Percentiles rank a stretch among this genome's conserved stretches.
Evolutionary conservation across 495 filamentous ascomycete genomes (phyloP).

Genomic region (Talaromyces stipitatus): DNA sequence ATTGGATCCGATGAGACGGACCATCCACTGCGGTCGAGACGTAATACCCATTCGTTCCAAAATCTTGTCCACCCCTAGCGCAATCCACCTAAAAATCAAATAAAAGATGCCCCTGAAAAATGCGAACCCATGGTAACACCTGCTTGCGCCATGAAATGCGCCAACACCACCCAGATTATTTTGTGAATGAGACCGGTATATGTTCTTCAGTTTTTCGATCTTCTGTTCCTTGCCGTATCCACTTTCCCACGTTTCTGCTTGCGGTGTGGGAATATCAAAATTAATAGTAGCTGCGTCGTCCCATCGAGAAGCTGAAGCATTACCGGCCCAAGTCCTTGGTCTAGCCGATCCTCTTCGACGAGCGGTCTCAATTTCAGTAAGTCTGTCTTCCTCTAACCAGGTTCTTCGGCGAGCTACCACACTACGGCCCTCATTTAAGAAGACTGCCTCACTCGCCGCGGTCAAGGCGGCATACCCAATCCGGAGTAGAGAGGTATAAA

Average conservation of each 20-base stretch:
- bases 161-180: constrained; percentile 60
- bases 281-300: constrained; percentile 21
- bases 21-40: constrained; percentile 55
- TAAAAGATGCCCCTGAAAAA: constrained; percentile 67
- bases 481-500: constrained; percentile 83
- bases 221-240: constrained; percentile 67
- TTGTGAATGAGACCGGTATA: constrained; percentile 29
- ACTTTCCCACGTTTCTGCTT: constrained; percentile 33
- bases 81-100: constrained; percentile 53
- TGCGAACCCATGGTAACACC: constrained; percentile 65
- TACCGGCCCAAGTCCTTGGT: constrained; percentile 15
- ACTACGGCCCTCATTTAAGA: constrained; percentile 78
- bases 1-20: constrained; percentile 22
- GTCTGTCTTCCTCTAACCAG: constrained; percentile 83
- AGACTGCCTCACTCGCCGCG: constrained; percentile 91
- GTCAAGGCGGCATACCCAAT: constrained; percentile 81
- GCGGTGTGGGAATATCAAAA: constrained; percentile 27
- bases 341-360: constrained; percentile 18
- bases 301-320: constrained; percentile 19
- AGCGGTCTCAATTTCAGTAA: constrained; percentile 49
- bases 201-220: constrained; percentile 34
- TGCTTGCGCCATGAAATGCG: constrained; percentile 59
- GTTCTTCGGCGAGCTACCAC: constrained; percentile 72
- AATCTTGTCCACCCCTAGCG: constrained; percentile 42
- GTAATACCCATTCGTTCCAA: constrained; percentile 55